A percentile compares a stretch with the other conserved stretches of the same genome.
Evolutionary conservation across 1,284 basidiomycete species (phyloP).

Genomic region (Termitomyces sp.): DNA sequence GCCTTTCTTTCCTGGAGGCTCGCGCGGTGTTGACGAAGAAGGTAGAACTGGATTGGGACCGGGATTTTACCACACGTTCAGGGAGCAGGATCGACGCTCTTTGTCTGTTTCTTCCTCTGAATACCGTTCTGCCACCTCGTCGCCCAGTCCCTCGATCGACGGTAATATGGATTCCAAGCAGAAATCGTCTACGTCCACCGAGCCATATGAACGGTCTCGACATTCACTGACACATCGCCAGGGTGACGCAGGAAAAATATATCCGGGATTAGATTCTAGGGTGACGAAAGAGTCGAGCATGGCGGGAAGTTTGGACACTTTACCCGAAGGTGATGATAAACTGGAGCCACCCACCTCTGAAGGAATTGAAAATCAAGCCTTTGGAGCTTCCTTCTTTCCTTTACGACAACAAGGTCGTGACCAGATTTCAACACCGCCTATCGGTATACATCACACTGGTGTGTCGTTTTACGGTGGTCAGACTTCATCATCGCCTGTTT

Average conservation of each 20-base stretch:
- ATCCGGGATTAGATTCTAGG: slow-evolving; percentile 37
- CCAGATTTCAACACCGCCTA: slow-evolving; percentile 34
- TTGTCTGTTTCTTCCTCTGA: slow-evolving; percentile 57
- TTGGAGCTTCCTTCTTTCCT: slow-evolving; percentile 30
- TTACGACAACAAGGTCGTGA: slow-evolving; percentile 29
- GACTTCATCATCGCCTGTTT: slow-evolving; percentile 67
- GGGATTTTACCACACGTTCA: slow-evolving; percentile 41
- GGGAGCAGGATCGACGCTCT: slow-evolving; percentile 52
- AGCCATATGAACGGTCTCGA: slow-evolving; percentile 28
- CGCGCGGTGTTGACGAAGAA: slow-evolving; percentile 53
- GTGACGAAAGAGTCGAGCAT: slow-evolving; percentile 44
- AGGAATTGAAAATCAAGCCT: slow-evolving; percentile 29
- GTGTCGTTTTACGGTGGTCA: slow-evolving; percentile 39
- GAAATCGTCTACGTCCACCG: slow-evolving; percentile 31
- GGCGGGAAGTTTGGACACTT: slow-evolving; percentile 45
- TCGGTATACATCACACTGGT: slow-evolving; percentile 27
- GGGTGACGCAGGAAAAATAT: slow-evolving; percentile 40
- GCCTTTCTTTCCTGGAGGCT: slow-evolving; percentile 73
- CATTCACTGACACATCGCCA: slow-evolving; percentile 44
- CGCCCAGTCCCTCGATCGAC: slow-evolving; percentile 57
- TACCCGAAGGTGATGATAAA: slow-evolving; percentile 51
- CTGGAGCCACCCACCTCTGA: slow-evolving; percentile 24
- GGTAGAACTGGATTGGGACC: slow-evolving; percentile 31
- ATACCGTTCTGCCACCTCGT: slow-evolving; percentile 61
- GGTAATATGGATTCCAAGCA: slow-evolving; percentile 25